phyloP scores from a whole-genome alignment of 306 rosid genomes.

The Vicia faba region DNA sequence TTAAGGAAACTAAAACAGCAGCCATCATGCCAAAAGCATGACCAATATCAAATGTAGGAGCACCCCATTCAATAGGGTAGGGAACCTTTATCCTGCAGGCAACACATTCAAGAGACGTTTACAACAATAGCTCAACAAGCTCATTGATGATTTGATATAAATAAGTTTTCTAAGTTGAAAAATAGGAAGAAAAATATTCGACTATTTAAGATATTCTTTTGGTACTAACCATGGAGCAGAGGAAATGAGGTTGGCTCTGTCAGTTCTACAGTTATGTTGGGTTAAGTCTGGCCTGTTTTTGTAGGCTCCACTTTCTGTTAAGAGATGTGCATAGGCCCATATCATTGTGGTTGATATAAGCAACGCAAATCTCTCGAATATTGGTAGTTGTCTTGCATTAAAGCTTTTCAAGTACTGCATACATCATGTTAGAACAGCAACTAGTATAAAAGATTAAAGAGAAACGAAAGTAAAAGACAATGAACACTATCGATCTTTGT shows the following conservation, averaged over 20 bases:
- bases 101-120: slow-evolving; percentile 37
- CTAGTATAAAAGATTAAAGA: no score
- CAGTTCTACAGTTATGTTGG: slow-evolving; percentile 83
- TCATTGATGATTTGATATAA: background rate
- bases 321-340: slow-evolving; percentile 99
- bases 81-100: slow-evolving; percentile 84
- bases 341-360: slow-evolving; percentile 82
- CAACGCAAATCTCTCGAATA: slow-evolving; percentile 87
- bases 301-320: slow-evolving; percentile 96
- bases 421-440: background rate
- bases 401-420: slow-evolving; percentile 85
- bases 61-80: slow-evolving; percentile 98
- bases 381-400: slow-evolving; percentile 67
- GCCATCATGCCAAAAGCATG: slow-evolving; percentile 98
- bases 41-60: slow-evolving; percentile 91
- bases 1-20: slow-evolving; percentile 90
- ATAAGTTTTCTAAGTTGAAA: background rate
- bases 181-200: slow-evolving; percentile 10
- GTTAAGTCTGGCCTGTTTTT: slow-evolving; percentile 77
- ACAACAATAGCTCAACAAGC: slow-evolving; percentile 6
- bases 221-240: slow-evolving; percentile 92
- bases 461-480: no score
- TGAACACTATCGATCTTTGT: no score
- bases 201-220: slow-evolving; percentile 12
- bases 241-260: slow-evolving; percentile 83